phyloP scores from a whole-genome alignment of 345 rosid species.

The Eucalyptus pauciflora region DNA sequence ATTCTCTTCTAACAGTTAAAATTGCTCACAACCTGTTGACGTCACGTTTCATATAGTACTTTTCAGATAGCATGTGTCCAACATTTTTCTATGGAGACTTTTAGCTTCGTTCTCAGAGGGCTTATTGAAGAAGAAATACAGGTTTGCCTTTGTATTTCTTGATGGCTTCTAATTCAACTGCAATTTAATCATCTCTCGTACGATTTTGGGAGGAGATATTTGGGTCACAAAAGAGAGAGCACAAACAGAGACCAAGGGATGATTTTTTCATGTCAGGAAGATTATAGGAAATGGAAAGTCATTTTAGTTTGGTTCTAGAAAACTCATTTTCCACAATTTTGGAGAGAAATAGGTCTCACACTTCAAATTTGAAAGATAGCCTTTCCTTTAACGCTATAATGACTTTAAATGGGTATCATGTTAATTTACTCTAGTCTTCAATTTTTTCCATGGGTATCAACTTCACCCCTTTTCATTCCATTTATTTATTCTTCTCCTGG shows the following conservation, averaged over 20 bases:
- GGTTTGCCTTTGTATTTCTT: constrained; percentile 17
- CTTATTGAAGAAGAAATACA: constrained; percentile 28
- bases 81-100: constrained; percentile 67
- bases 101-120: constrained; percentile 46
- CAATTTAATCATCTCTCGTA: not conserved
- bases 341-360: not conserved
- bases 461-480: not conserved
- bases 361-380: not conserved
- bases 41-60: not conserved
- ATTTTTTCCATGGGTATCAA: not conserved
- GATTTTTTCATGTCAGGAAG: not conserved
- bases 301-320: not conserved
- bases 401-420: not conserved
- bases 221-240: not conserved
- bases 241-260: not conserved
- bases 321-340: not conserved
- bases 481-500: not conserved
- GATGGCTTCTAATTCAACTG: not conserved
- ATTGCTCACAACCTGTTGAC: not conserved
- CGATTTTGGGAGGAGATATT: not conserved
- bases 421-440: not conserved
- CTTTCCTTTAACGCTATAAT: not conserved
- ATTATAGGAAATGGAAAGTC: not conserved
- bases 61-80: constrained; percentile 85
- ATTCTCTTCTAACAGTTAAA: not conserved